These are phyloP conservation scores for Protea cynaroides DNA, from an alignment of 164 flowering plant species.

Conservation along the genomic window DNA sequence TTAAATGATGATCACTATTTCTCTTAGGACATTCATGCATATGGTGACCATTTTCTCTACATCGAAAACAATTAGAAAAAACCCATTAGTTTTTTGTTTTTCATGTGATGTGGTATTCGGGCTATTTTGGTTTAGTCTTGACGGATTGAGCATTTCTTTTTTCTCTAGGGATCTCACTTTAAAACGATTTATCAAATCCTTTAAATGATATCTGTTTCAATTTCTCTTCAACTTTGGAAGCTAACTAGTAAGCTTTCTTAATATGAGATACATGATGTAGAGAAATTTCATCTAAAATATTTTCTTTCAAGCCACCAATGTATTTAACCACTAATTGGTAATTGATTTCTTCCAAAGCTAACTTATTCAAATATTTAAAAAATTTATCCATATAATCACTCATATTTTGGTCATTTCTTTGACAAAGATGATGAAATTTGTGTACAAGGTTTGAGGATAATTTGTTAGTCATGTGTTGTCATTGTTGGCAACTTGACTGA, in stretches of 20 bases:
- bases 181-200: no score
- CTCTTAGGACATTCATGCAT: no score
- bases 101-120: not conserved
- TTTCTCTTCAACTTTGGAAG: constrained; percentile 9
- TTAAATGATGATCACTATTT: not conserved
- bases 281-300: not conserved
- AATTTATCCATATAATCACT: constrained; percentile 3
- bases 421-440: constrained; percentile 5
- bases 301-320: constrained; percentile 3
- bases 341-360: constrained; percentile 5
- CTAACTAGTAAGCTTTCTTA: not conserved
- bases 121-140: not conserved
- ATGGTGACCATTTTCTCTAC: constrained; percentile 2
- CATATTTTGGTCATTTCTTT: constrained; percentile 1
- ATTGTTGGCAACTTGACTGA: no score
- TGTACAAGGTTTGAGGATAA: not conserved
- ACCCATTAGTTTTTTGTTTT: not conserved
- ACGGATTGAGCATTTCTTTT: not conserved
- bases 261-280: not conserved
- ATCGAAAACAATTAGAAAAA: not conserved
- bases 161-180: no score
- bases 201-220: no score
- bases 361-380: constrained; percentile 3
- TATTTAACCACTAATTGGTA: constrained; percentile 4
- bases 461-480: no score